phyloP scores from a whole-genome alignment of 208 protist genomes.

The Tetramitus jugosus region DNA sequence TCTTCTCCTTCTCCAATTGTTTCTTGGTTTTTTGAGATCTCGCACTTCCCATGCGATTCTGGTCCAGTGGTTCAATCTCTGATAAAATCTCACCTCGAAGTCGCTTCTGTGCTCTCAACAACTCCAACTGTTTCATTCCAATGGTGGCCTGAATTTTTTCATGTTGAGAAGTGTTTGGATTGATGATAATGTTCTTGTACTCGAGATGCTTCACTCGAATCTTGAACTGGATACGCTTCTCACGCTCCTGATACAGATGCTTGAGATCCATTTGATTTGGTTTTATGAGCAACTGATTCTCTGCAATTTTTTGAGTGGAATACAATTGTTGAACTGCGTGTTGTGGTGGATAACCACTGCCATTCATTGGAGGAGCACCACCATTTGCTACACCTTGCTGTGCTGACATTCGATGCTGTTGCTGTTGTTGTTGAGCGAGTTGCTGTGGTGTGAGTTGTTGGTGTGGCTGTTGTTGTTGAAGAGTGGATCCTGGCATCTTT shows the following conservation, averaged over 20 bases:
- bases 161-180: too few species aligned
- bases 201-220: not conserved
- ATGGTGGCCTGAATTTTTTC: not conserved
- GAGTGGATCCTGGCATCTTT: too few species aligned
- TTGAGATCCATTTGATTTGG: not conserved
- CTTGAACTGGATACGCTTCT: conserved; percentile 1
- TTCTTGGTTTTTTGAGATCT: not conserved
- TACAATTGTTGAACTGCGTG: not conserved
- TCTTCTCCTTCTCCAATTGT: too few species aligned
- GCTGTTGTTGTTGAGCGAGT: not conserved
- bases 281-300: not conserved
- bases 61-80: not conserved
- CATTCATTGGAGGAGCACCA: not conserved
- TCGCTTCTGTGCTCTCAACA: conserved; percentile 2
- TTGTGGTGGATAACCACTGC: not conserved
- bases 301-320: too few species aligned
- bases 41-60: not conserved
- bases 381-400: not conserved
- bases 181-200: not conserved
- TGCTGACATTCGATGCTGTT: not conserved
- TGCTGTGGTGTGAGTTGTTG: not conserved
- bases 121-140: not conserved
- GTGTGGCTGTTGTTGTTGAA: too few species aligned
- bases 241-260: not conserved
- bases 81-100: not conserved